Base-by-base conservation (phyloP, 306 rosid species). In the Cucurbita pepo region DNA sequence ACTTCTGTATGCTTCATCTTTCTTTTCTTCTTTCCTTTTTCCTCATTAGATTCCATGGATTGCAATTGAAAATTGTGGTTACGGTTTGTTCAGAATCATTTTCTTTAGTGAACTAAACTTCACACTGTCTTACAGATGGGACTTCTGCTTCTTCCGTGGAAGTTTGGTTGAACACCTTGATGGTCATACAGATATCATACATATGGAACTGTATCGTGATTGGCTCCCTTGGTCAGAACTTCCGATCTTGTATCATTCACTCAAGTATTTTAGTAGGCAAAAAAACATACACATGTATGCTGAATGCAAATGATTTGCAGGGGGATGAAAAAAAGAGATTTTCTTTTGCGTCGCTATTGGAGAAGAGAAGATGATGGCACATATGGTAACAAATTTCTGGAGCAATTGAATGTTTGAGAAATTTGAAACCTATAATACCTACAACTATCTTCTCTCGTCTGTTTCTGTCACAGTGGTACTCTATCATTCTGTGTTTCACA, bases 281-380 rank as follows among this genome's bases (percentile, higher is more conserved):
- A 13, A 73, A 76, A 14, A 36, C 50, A 69, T 66, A 30, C 69
- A 66, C 10, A 69, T 10, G 55, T 58, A 63, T 73, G 38, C 75
- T 83, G 76, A 84, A 41, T 75, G 75, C 56, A 34, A 60, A 34
- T 79, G 13, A 16, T 80, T 62, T 77, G 18, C 79, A 92, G 98
- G 98, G 90, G 98, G 50, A 92, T 88, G 96, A 79, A 78, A 71
- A 83, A 83, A 65, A 75, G 98, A 82, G 98, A 92, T 88, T 81
- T 92, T 43, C 73, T 92, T 56, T 5, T 92, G 74, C 77, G 84
- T 18, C 96, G 98, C 50, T 92, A 92, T 50, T 92, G 98, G 98
- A 92, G 98, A 81, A 85, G 98, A 75, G 96, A 92, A 77, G 96
- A 92, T 14, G 96, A 90, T 84, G 98, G 98, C 71, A 88, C 98